A percentile compares a stretch with the other conserved stretches of the same genome.
Evolutionary conservation across 2,329 filamentous ascomycete genomes (phyloP).

Genomic region (Fusarium incarnatum): DNA sequence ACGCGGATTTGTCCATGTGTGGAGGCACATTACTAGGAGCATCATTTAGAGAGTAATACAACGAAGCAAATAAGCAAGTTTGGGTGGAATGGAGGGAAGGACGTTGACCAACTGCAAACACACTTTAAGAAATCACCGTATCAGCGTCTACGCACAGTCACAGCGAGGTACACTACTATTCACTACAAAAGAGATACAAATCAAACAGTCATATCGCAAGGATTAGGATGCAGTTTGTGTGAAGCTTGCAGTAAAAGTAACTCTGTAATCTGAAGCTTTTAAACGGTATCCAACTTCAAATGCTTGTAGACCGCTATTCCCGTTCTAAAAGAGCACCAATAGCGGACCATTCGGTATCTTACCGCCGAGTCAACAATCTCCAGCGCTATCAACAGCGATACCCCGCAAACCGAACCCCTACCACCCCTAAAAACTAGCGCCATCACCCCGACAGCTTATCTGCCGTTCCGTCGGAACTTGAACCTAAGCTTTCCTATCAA

Average conservation of each 20-base stretch:
- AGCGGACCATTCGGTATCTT: not conserved
- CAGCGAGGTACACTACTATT: rapidly evolving
- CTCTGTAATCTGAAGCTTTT: too few species aligned
- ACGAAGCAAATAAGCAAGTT: too few species aligned
- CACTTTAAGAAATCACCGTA: too few species aligned
- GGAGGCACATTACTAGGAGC: too few species aligned
- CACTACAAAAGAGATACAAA: rapidly evolving
- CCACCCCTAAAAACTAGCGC: not conserved
- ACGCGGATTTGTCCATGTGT: too few species aligned
- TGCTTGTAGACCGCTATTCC: not conserved
- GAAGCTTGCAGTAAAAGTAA: not conserved
- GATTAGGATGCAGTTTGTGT: not conserved
- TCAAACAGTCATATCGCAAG: rapidly evolving
- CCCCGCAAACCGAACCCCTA: constrained; percentile 20
- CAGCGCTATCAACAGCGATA: not conserved
- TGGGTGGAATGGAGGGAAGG: too few species aligned
- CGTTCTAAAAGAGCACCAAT: not conserved
- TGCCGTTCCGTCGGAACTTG: constrained; percentile 15
- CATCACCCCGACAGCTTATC: constrained; percentile 4
- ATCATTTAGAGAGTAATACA: too few species aligned
- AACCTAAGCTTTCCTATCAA: constrained; percentile 1
- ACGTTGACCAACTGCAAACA: too few species aligned
- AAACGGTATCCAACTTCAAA: too few species aligned
- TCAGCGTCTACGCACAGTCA: not conserved
- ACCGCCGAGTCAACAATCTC: not conserved